Base-by-base conservation (phyloP, 1,284 basidiomycete genomes). In the Rhodotorula sp. region DNA sequence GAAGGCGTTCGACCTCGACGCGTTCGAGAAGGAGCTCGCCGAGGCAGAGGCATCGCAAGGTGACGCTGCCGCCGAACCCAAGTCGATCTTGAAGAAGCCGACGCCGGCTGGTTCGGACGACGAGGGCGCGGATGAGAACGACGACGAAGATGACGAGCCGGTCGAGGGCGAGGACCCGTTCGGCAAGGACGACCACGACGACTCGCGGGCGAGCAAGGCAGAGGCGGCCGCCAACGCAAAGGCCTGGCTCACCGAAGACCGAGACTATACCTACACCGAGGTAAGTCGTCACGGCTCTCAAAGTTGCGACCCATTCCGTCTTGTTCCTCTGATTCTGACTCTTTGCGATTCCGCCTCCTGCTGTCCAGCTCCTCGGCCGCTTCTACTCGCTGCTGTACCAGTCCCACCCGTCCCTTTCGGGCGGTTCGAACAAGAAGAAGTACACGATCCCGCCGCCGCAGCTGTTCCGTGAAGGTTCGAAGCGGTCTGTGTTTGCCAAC, bases 381-480 rank as follows among this genome's bases (percentile, higher is more conserved):
- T 95, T 98, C 84, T 98, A 95, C 84, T 85, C 85, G 68, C 89
- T 91, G 54, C 86, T 99, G 22, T 95, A 97, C 77, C 89, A 91
- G 48, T 92, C 95, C 69, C 98, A 99, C 81, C 95, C 95, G 20
- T 88, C 95, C 63, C 88, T 99, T 48, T 78, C 78, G 5, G 76
- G 72, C 24, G 90, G 93, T 71, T 85, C 85, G 59, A 89, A 87
- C 64, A 85, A 91, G 73, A 91, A 91, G 82, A 88, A 93, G 64
- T 98, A 97, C 85, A 98, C 94, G 26, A 95, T 99, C 77, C 93
- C 94, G 1, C 96, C 95, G n/a, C 95, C 95, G 26, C 90, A 91
- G 71, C 90, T 99, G 64, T 88, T 91, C 78, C 87, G 93, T 79
- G 95, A 99, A 85, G 86, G 86, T 33, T 95, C 95, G 83, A 98